phyloP scores from a whole-genome alignment of 208 protist genomes.

The Tetramitus jugosus region DNA sequence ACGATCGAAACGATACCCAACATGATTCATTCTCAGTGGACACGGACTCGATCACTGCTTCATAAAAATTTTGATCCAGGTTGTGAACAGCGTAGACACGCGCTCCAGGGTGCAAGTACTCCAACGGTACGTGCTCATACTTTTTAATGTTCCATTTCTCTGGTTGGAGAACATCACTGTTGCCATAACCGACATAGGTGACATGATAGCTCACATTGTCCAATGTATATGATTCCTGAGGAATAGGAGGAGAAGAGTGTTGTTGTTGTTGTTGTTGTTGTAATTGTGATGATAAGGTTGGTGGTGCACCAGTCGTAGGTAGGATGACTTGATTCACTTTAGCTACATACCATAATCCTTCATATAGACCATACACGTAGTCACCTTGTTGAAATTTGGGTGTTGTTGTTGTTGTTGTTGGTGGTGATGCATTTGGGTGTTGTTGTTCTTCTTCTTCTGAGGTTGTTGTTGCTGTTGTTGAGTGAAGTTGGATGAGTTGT shows the following conservation, averaged over 20 bases:
- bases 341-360: conserved; percentile 22
- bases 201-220: conserved; percentile 6
- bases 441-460: no score
- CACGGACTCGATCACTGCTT: not conserved
- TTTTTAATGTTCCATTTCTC: conserved; percentile 1
- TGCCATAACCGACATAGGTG: conserved; percentile 19
- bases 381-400: no score
- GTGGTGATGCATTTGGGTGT: no score
- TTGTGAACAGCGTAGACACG: not conserved
- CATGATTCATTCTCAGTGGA: not conserved
- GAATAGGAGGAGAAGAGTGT: not conserved
- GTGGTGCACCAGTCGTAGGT: not conserved
- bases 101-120: not conserved
- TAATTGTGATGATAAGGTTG: not conserved
- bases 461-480: no score
- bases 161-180: not conserved
- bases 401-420: no score
- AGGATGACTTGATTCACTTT: not conserved
- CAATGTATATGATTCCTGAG: no score
- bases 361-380: conserved; percentile 11
- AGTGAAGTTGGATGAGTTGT: no score
- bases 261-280: not conserved
- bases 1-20: conserved; percentile 13
- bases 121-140: not conserved
- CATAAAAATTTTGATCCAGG: not conserved